Percentiles rank a stretch among this genome's conserved stretches.
phyloP scores from a whole-genome alignment of 1,284 basidiomycete genomes.

The Trichosporon ovoides region DNA sequence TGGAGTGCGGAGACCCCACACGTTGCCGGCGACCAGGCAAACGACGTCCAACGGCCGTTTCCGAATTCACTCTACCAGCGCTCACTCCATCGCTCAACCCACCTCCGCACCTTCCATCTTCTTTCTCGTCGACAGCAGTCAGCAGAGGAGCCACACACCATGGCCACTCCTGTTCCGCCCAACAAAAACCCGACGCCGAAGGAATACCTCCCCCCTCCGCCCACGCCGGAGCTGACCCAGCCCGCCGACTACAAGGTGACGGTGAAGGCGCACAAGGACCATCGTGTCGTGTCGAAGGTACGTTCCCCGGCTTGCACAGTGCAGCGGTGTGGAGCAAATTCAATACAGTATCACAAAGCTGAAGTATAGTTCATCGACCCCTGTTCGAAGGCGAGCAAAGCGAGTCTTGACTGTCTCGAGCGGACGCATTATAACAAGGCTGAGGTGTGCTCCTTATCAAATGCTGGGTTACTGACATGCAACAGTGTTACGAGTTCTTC shows the following conservation, averaged over 20 bases:
- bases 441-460: constrained; percentile 34
- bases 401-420: constrained; percentile 46
- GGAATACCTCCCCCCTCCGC: constrained; percentile 33
- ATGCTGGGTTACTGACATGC: neutral
- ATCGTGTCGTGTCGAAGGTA: constrained; percentile 31
- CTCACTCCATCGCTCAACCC: neutral
- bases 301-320: neutral
- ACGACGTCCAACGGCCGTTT: constrained; percentile 1
- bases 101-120: neutral
- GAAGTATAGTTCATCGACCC: constrained; percentile 42
- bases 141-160: constrained; percentile 8
- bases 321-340: neutral
- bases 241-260: constrained; percentile 46
- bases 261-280: constrained; percentile 30
- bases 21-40: neutral
- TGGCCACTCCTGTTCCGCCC: constrained; percentile 45
- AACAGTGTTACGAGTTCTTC: constrained; percentile 47
- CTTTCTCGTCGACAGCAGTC: neutral
- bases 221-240: constrained; percentile 32
- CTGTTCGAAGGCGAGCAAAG: constrained; percentile 44
- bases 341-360: neutral
- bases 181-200: constrained; percentile 35
- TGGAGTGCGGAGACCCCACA: neutral
- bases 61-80: neutral
- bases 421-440: constrained; percentile 46